These are phyloP conservation scores for Glarea lozoyensis DNA, from an alignment of 495 filamentous ascomycete species.

Conservation along the genomic window DNA sequence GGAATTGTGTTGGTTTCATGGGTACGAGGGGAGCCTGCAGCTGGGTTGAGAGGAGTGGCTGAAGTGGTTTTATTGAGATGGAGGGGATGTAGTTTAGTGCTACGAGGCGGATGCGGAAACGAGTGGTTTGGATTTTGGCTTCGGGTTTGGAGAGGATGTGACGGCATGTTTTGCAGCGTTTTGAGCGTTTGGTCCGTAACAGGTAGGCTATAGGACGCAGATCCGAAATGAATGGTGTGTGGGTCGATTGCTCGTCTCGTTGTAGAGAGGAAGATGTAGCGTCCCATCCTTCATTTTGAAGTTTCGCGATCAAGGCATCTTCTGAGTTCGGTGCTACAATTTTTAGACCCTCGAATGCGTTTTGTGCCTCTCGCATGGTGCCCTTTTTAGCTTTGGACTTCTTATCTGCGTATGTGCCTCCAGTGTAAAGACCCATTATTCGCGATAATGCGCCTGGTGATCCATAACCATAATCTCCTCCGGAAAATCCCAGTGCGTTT, in stretches of 20 bases:
- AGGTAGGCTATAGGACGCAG: constrained; percentile 73
- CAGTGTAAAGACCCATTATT: constrained; percentile 87
- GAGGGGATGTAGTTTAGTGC: constrained; percentile 84
- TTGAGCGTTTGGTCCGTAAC: constrained; percentile 83
- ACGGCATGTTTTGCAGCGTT: constrained; percentile 84
- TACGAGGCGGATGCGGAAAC: constrained; percentile 82
- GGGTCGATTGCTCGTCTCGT: constrained; percentile 30
- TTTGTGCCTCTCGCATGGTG: constrained; percentile 69
- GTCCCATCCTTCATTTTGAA: constrained; percentile 32
- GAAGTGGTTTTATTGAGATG: constrained; percentile 58
- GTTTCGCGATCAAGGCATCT: constrained; percentile 31
- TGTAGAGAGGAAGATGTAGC: constrained; percentile 43
- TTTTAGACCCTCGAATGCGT: constrained; percentile 59
- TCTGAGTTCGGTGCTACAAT: constrained; percentile 43
- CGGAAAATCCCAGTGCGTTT: constrained; percentile 42
- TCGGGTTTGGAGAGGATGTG: constrained; percentile 97
- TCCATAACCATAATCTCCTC: constrained; percentile 55
- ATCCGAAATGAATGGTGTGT: constrained; percentile 33
- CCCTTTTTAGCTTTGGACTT: constrained; percentile 57
- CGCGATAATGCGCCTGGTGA: constrained; percentile 75
- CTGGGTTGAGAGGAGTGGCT: constrained; percentile 25
- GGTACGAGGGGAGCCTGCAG: constrained; percentile 41
- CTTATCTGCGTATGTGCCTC: constrained; percentile 46
- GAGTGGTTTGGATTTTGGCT: constrained; percentile 71
- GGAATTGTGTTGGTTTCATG: constrained; percentile 63